Conservation (phyloP, 2,329 filamentous ascomycete species). For the Exophiala oligosperma region DNA sequence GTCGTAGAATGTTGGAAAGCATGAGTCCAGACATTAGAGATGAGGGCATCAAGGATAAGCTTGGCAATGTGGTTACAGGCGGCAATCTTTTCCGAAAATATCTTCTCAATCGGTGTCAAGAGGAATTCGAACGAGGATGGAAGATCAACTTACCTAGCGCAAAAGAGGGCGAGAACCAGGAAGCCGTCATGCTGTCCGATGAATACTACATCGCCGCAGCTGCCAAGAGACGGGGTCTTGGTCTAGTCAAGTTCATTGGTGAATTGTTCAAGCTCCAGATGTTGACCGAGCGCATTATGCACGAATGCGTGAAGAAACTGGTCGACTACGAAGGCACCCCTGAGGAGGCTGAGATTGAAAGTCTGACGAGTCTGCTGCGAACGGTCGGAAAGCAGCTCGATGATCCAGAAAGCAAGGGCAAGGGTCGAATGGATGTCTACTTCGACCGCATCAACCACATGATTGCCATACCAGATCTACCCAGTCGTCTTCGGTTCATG, state of each 20-base stretch:
- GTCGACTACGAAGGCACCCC: conserved; percentile 92
- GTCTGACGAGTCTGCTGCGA: conserved; percentile 84
- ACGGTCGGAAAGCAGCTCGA: conserved; percentile 91
- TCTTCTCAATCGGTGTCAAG: conserved; percentile 95
- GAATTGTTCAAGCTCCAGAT: conserved; percentile 98
- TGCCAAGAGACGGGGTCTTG: conserved; percentile 93
- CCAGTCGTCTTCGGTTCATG: conserved; percentile 93
- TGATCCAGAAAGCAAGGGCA: conserved; percentile 70
- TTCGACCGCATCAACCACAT: conserved; percentile 84
- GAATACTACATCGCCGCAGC: conserved; percentile 95
- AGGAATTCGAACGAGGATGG: conserved; percentile 98
- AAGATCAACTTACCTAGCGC: conserved; percentile 79
- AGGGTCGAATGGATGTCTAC: conserved; percentile 86
- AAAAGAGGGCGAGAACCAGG: conserved; percentile 69
- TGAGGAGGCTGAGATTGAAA: conserved; percentile 95
- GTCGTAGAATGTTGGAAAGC: conserved; percentile 90
- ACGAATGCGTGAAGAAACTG: conserved; percentile 96
- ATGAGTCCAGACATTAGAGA: conserved; percentile 96
- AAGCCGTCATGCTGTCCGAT: conserved; percentile 83
- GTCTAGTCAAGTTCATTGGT: conserved; percentile 98
- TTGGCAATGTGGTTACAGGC: conserved; percentile 82
- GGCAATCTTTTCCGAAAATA: conserved; percentile 98
- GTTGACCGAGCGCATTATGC: conserved; percentile 99
- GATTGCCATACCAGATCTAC: conserved; percentile 75
- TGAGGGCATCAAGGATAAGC: conserved; percentile 90